phyloP scores from a whole-genome alignment of 805 yeast genomes.

The Sugiyamaella smithiae region DNA sequence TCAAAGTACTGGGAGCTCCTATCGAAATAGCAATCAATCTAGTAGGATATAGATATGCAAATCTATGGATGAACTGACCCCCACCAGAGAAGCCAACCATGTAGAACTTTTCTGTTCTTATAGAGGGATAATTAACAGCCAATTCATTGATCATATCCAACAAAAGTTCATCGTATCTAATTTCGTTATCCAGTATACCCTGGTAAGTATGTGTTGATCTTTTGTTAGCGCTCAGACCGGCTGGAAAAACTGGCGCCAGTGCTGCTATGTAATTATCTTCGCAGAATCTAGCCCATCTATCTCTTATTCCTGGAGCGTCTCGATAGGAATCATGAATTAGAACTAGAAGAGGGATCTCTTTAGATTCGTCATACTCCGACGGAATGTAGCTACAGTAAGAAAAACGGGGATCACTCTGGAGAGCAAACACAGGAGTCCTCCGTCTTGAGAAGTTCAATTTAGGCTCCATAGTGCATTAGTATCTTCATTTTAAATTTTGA shows the following conservation, averaged over 20 bases:
- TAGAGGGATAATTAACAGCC: slow-evolving; percentile 2
- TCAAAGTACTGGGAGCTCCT: slow-evolving; percentile 13
- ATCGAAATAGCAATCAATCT: slow-evolving; percentile 8
- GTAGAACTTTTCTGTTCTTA: slow-evolving; percentile 6
- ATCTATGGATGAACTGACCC: slow-evolving; percentile 12
- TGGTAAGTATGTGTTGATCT: slow-evolving; percentile 9
- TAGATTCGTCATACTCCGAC: background rate
- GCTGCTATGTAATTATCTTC: slow-evolving; percentile 5
- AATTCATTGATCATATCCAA: slow-evolving; percentile 7
- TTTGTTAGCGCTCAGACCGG: slow-evolving; percentile 2
- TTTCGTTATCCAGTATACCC: slow-evolving; percentile 2
- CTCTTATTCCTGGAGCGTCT: slow-evolving; percentile 8
- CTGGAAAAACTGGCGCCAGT: slow-evolving; percentile 8
- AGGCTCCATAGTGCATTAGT: too few relatives aligned
- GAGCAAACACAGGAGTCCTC: slow-evolving; percentile 10
- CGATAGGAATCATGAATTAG: slow-evolving; percentile 11
- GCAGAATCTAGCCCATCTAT: slow-evolving; percentile 6
- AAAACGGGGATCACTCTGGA: slow-evolving; percentile 5
- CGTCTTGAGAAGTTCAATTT: slow-evolving; percentile 1
- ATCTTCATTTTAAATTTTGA: too few relatives aligned
- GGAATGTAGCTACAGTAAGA: slow-evolving; percentile 9
- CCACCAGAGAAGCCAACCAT: slow-evolving; percentile 15
- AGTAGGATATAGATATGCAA: slow-evolving; percentile 11
- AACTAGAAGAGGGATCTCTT: background rate
- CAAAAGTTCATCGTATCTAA: slow-evolving; percentile 1